These are phyloP conservation scores for Wickerhamiella infanticola DNA, from an alignment of 1,139 yeast genomes.

Conservation along the genomic window DNA sequence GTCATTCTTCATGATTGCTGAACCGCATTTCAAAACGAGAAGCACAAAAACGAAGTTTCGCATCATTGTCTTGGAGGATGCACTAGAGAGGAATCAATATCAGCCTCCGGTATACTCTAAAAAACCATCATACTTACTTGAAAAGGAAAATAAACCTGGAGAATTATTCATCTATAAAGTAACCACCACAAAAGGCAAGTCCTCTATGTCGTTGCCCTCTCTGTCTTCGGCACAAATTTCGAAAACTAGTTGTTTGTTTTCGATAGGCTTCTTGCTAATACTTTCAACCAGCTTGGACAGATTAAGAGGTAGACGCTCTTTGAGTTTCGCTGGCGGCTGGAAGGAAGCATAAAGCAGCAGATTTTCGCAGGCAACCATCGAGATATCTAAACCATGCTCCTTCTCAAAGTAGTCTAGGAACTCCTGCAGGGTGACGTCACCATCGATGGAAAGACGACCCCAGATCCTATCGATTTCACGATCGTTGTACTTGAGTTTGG, in stretches of 20 bases:
- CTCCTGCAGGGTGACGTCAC: constrained; percentile 63
- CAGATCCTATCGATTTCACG: constrained; percentile 67
- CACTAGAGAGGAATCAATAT: too few relatives aligned
- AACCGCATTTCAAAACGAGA: too few relatives aligned
- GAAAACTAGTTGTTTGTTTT: constrained; percentile 60
- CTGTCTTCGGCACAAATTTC: constrained; percentile 89
- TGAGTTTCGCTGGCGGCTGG: constrained; percentile 79
- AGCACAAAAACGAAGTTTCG: too few relatives aligned
- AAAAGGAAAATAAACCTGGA: neutral
- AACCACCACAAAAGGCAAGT: constrained; percentile 67
- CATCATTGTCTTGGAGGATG: too few relatives aligned
- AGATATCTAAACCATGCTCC: constrained; percentile 69
- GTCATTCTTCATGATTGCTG: too few relatives aligned
- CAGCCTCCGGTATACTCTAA: too few relatives aligned
- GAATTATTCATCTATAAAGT: neutral
- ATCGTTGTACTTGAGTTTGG: constrained; percentile 68
- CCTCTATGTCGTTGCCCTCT: constrained; percentile 86
- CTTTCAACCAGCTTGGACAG: constrained; percentile 62
- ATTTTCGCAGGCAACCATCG: constrained; percentile 88
- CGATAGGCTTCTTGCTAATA: constrained; percentile 72
- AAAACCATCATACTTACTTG: neutral
- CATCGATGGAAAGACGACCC: constrained; percentile 80
- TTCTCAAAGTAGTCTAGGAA: constrained; percentile 61
- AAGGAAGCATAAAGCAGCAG: constrained; percentile 83
- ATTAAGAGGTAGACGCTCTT: constrained; percentile 55